A percentile compares a stretch with the other conserved stretches of the same genome.
These are phyloP conservation scores for Cylindrotheca closterium DNA, from an alignment of 108 stramenopile species.

Conservation along the genomic window DNA sequence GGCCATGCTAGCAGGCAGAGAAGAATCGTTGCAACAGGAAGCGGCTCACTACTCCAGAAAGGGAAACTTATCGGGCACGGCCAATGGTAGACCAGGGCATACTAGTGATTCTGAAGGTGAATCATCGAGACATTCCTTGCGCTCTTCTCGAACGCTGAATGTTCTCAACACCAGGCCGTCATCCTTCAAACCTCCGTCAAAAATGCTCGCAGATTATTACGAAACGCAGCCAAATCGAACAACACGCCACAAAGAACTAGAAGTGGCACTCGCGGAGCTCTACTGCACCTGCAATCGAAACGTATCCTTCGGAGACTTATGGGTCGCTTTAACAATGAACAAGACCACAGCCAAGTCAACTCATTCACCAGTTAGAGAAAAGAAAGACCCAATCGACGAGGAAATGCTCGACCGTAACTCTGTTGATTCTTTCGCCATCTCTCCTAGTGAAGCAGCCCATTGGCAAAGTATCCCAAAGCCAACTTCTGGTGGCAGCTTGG, in stretches of 20 bases:
- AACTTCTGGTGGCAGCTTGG: constrained; percentile 19
- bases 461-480: constrained; percentile 14
- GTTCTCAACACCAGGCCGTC: no score
- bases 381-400: constrained; percentile 1
- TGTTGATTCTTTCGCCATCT: constrained; percentile 6
- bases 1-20: constrained; percentile 49
- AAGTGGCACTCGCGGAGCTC: constrained; percentile 59
- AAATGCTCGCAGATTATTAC: constrained; percentile 13
- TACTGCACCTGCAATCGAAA: constrained; percentile 64
- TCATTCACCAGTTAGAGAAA: neutral
- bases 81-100: constrained; percentile 3
- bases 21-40: constrained; percentile 40
- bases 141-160: no score
- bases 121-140: neutral
- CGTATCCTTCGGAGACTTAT: constrained; percentile 66
- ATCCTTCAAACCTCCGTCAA: no score
- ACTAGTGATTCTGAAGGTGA: neutral
- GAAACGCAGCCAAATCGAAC: no score
- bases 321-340: constrained; percentile 24
- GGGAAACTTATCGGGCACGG: constrained; percentile 12
- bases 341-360: neutral
- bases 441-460: constrained; percentile 18
- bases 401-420: neutral
- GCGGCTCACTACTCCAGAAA: constrained; percentile 37
- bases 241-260: constrained; percentile 42